Percentiles rank a stretch among this genome's conserved stretches.
These are phyloP conservation scores for Wallemia hederae DNA, from an alignment of 1,284 basidiomycete genomes.

Conservation along the genomic window DNA sequence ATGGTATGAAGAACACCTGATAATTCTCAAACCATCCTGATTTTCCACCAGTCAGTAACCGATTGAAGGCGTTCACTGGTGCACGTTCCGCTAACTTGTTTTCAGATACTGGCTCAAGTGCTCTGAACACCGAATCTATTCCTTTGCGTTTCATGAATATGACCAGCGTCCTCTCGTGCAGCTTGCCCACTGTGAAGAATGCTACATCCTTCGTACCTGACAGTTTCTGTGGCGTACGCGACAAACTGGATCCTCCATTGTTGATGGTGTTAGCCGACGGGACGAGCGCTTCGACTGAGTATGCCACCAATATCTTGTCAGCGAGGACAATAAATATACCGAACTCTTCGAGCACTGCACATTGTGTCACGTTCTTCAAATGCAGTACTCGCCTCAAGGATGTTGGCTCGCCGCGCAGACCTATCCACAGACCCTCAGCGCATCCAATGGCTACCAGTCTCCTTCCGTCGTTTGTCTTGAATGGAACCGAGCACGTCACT, in stretches of 20 bases:
- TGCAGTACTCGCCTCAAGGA: constrained; percentile 71
- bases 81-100: constrained; percentile 41
- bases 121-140: constrained; percentile 75
- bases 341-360: constrained; percentile 78
- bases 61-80: constrained; percentile 25
- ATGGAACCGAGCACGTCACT: constrained; percentile 76
- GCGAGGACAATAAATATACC: constrained; percentile 83
- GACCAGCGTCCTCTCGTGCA: constrained; percentile 55
- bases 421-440: constrained; percentile 89
- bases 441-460: constrained; percentile 72
- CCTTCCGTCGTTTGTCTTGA: constrained; percentile 63
- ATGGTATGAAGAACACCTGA: constrained; percentile 66
- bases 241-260: constrained; percentile 26
- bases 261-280: constrained; percentile 40
- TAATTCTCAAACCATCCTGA: constrained; percentile 5
- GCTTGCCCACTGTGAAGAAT: constrained; percentile 72
- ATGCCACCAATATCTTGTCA: constrained; percentile 41
- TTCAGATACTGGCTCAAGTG: constrained; percentile 66
- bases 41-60: neutral
- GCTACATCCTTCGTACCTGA: constrained; percentile 67
- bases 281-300: constrained; percentile 82
- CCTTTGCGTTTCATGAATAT: constrained; percentile 91
- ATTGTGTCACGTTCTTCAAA: constrained; percentile 66
- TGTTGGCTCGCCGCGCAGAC: constrained; percentile 54
- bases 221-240: constrained; percentile 40